phyloP scores from a whole-genome alignment of 257 asterid species.

The Handroanthus guayacan region DNA sequence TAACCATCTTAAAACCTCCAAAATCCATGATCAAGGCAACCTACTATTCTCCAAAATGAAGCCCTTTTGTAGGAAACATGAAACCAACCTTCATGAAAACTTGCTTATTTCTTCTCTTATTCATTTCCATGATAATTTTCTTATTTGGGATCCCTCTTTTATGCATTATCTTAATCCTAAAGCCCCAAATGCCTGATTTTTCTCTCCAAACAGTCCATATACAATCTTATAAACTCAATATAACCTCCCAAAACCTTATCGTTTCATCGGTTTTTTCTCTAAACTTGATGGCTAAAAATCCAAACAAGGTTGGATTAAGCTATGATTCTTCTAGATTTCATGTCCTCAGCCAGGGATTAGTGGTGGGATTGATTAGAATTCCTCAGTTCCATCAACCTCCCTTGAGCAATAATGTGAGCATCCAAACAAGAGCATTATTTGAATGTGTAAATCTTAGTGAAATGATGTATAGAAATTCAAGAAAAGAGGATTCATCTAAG shows the following conservation, averaged over 20 bases:
- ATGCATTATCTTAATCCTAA: constrained; percentile 43
- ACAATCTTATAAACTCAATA: constrained; percentile 55
- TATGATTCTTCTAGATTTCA: constrained; percentile 52
- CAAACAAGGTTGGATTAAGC: constrained; percentile 63
- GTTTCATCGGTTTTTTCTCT: constrained; percentile 57
- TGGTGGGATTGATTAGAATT: constrained; percentile 64
- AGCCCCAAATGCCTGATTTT: constrained; percentile 65
- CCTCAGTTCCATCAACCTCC: constrained; percentile 76
- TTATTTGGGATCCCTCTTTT: constrained; percentile 43
- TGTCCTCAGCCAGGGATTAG: constrained; percentile 59
- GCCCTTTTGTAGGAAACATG: constrained; percentile 22
- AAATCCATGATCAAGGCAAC: constrained; percentile 31
- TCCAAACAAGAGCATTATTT: constrained; percentile 47
- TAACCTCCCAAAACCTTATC: constrained; percentile 42
- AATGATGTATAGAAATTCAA: constrained; percentile 42
- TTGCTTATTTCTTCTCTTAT: constrained; percentile 45
- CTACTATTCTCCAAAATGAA: constrained; percentile 37
- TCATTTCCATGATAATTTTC: constrained; percentile 42
- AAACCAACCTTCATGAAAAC: constrained; percentile 43
- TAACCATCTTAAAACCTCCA: constrained; percentile 30
- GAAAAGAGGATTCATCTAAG: constrained; percentile 35
- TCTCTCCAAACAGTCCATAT: constrained; percentile 52
- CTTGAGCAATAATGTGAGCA: constrained; percentile 50
- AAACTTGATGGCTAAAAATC: constrained; percentile 54
- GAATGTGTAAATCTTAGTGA: constrained; percentile 54